phyloP scores from a whole-genome alignment of 495 filamentous ascomycete genomes.

The Penicillium macrosclerotiorum region DNA sequence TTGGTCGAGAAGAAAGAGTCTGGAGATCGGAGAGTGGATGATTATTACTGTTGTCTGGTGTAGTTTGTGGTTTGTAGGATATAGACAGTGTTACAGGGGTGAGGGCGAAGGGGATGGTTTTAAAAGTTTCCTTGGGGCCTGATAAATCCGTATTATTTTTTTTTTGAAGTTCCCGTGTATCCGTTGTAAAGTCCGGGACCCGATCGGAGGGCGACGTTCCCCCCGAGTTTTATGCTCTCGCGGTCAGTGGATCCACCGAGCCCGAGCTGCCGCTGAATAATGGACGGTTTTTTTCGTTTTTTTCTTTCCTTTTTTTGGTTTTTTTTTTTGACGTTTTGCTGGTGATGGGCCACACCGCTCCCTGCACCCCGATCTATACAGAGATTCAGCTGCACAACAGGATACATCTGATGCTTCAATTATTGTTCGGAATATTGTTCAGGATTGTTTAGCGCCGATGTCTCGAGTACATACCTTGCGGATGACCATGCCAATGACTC shows the following conservation, averaged over 20 bases:
- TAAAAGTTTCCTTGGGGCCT: slow-evolving; percentile 3
- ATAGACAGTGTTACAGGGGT: too few relatives aligned
- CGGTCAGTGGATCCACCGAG: slow-evolving; percentile 5
- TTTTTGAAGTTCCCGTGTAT: slow-evolving; percentile 2
- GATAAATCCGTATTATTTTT: not conserved
- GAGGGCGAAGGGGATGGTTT: not conserved
- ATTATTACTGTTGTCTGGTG: too few relatives aligned
- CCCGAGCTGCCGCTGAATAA: slow-evolving; percentile 6
- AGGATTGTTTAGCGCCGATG: too few relatives aligned
- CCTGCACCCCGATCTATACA: too few relatives aligned
- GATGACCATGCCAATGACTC: too few relatives aligned
- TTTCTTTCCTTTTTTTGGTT: not conserved
- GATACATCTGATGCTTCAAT: too few relatives aligned
- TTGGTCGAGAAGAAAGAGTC: not conserved
- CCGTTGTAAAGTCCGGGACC: slow-evolving; percentile 9
- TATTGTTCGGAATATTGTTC: too few relatives aligned
- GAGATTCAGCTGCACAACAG: not conserved
- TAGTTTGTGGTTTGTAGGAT: too few relatives aligned
- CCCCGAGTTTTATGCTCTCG: slow-evolving; percentile 5
- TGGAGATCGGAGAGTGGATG: not conserved
- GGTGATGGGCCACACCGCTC: too few relatives aligned
- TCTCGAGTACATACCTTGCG: too few relatives aligned
- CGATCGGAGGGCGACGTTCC: slow-evolving; percentile 12
- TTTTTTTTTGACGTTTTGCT: not conserved
- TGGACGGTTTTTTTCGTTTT: not conserved